phyloP scores from a whole-genome alignment of 768 basidiomycete species.

The Mycena metata region DNA sequence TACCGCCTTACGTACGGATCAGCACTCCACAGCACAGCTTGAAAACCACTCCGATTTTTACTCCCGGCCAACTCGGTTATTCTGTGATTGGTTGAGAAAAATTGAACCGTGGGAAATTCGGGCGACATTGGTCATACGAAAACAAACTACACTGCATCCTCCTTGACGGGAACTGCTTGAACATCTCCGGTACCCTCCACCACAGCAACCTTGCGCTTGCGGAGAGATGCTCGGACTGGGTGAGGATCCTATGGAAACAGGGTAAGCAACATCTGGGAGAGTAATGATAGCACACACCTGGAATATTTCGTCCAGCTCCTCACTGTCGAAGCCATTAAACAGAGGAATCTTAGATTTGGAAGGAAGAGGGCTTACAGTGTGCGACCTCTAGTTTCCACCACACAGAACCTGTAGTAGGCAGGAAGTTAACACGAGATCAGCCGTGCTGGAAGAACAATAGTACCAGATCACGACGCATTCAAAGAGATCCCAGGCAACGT shows the following conservation, averaged over 20 bases:
- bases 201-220: conserved; percentile 55
- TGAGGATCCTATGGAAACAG: conserved; percentile 46
- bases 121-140: neutral
- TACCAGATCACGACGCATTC: conserved; percentile 52
- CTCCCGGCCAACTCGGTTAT: too few species aligned
- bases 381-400: conserved; percentile 58
- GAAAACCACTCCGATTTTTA: too few species aligned
- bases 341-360: neutral
- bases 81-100: too few species aligned
- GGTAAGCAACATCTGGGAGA: neutral
- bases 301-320: conserved; percentile 60
- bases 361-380: conserved; percentile 53
- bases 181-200: conserved; percentile 50
- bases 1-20: too few species aligned
- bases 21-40: too few species aligned
- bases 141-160: conserved; percentile 13
- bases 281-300: conserved; percentile 39
- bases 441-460: too few species aligned
- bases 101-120: too few species aligned
- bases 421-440: too few species aligned
- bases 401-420: conserved; percentile 44
- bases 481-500: conserved; percentile 56
- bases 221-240: conserved; percentile 54
- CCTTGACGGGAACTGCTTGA: conserved; percentile 33
- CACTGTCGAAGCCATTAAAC: conserved; percentile 41